These are phyloP conservation scores for Chrysochromulina parva DNA, from an alignment of 78 protist genomes.

Conservation along the genomic window DNA sequence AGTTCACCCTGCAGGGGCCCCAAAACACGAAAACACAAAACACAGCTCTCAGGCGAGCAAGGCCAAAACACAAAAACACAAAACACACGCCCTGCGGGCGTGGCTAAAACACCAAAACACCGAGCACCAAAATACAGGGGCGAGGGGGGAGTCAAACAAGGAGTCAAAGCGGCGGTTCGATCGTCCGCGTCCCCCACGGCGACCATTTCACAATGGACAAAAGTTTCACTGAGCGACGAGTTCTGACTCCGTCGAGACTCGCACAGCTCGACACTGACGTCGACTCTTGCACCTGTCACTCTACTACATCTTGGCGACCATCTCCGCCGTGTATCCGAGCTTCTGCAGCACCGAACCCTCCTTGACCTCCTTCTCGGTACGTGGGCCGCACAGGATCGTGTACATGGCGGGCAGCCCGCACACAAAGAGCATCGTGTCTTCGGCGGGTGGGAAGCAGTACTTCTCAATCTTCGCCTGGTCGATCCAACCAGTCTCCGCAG, in stretches of 20 bases:
- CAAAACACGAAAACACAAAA: no score
- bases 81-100: no score
- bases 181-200: not conserved
- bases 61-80: no score
- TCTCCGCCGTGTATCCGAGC: not conserved
- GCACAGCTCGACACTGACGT: not conserved
- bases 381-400: slow-evolving; percentile 21
- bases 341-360: not conserved
- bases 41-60: no score
- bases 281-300: not conserved
- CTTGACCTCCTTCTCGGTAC: not conserved
- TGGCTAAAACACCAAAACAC: no score
- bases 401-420: slow-evolving; percentile 34
- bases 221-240: no score
- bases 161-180: not conserved
- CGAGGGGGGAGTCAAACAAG: no score
- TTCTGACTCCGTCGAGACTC: not conserved
- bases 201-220: no score
- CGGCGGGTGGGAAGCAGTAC: slow-evolving; percentile 7
- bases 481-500: not conserved
- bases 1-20: no score
- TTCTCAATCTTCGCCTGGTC: not conserved
- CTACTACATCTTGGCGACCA: slow-evolving; percentile 4
- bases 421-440: slow-evolving; percentile 27
- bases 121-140: no score